Percentiles rank a stretch among this genome's conserved stretches.
Evolutionary conservation across 1,284 basidiomycete species (phyloP).

Genomic region (Rhodotorula sp.): DNA sequence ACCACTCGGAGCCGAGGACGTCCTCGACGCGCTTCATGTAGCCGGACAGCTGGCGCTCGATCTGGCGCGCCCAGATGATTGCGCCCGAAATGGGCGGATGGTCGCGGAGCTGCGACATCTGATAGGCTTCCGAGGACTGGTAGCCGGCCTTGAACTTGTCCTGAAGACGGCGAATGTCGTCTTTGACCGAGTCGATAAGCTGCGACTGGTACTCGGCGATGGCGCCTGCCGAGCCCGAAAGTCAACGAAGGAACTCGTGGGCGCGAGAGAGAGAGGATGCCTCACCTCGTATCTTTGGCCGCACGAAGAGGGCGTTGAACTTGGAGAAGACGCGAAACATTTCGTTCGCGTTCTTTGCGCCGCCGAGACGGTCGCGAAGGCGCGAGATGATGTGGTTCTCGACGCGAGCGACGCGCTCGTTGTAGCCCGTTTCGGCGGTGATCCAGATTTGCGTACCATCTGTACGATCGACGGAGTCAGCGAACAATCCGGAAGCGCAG

Average conservation of each 20-base stretch:
- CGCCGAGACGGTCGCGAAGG: conserved; percentile 86
- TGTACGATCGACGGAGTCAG: conserved; percentile 45
- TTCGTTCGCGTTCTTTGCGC: conserved; percentile 93
- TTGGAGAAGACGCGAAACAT: conserved; percentile 99
- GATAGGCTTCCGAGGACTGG: conserved; percentile 52
- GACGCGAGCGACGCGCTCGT: conserved; percentile 92
- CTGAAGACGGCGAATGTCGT: conserved; percentile 91
- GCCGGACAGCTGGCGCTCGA: conserved; percentile 89
- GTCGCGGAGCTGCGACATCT: conserved; percentile 98
- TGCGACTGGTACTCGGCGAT: conserved; percentile 99
- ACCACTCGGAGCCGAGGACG: conserved; percentile 97
- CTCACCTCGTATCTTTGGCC: conserved; percentile 76
- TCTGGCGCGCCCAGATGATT: conserved; percentile 97
- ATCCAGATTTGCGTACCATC: conserved; percentile 99
- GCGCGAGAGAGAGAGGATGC: background rate
- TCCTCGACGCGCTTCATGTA: conserved; percentile 99
- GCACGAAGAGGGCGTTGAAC: conserved; percentile 95
- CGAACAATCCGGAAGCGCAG: background rate
- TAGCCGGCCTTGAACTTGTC: conserved; percentile 63
- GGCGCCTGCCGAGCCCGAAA: conserved; percentile 63
- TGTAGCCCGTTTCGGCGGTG: conserved; percentile 93
- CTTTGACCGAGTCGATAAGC: conserved; percentile 94
- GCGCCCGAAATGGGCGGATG: conserved; percentile 94
- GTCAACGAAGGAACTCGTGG: background rate
- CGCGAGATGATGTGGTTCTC: conserved; percentile 98